Conservation (phyloP, 768 basidiomycete genomes). For the Suillus brevipes region DNA sequence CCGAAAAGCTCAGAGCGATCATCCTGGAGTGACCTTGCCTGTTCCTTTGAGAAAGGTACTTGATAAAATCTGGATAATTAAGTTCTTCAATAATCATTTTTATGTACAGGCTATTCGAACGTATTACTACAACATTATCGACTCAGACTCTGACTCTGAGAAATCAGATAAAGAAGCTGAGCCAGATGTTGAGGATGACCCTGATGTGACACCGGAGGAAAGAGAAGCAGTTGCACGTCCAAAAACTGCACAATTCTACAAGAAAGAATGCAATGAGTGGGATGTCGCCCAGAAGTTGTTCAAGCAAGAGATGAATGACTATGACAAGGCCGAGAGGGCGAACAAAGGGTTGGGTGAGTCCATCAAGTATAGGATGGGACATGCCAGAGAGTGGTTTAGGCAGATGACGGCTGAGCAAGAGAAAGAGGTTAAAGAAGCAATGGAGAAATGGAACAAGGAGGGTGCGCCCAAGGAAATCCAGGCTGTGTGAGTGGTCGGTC, state of each 20-base stretch:
- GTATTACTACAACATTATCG: too few species aligned
- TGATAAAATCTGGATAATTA: too few species aligned
- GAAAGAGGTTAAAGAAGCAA: neutral
- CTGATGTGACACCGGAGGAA: neutral
- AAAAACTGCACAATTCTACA: neutral
- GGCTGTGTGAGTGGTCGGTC: neutral
- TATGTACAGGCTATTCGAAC: too few species aligned
- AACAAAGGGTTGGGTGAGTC: neutral
- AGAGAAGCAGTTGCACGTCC: neutral
- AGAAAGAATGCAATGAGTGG: neutral
- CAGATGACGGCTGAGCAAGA: neutral
- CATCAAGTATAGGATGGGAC: neutral
- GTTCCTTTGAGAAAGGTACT: neutral
- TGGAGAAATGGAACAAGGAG: neutral
- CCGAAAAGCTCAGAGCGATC: neutral
- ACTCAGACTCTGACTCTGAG: too few species aligned
- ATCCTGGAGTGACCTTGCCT: neutral
- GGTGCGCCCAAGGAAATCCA: neutral
- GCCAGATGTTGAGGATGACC: too few species aligned
- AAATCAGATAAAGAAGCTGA: neutral
- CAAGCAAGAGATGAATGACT: neutral
- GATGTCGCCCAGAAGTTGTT: neutral
- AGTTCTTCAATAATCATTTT: too few species aligned
- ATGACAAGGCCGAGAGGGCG: neutral
- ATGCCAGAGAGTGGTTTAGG: slow-evolving; percentile 3